These are phyloP conservation scores for Talaromyces amestolkiae DNA, from an alignment of 2,329 filamentous ascomycete species.

Conservation along the genomic window DNA sequence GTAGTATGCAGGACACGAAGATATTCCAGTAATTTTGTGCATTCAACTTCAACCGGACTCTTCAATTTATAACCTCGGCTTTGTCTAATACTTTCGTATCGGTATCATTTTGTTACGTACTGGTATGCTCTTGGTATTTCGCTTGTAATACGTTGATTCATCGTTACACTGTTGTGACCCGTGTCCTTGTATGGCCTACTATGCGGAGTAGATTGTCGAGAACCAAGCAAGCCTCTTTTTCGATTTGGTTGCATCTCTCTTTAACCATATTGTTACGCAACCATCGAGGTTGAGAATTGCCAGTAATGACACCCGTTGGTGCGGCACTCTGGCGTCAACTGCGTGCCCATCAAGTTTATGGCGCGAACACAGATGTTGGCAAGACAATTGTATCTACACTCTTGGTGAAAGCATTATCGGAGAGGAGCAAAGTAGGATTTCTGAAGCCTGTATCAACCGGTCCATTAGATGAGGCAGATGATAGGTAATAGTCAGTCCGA, in stretches of 20 bases:
- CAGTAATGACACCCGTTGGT: conserved; percentile 50
- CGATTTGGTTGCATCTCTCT: neutral
- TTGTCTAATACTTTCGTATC: neutral
- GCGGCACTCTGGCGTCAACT: conserved; percentile 67
- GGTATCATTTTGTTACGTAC: neutral
- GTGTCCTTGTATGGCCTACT: neutral
- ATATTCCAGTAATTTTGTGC: neutral
- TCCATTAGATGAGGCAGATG: conserved; percentile 65
- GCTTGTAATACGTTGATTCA: neutral
- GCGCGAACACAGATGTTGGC: conserved; percentile 79
- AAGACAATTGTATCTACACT: conserved; percentile 79
- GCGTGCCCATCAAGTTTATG: conserved; percentile 71
- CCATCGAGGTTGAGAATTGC: neutral
- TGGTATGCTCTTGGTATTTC: neutral
- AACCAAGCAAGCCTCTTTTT: neutral
- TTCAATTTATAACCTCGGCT: neutral
- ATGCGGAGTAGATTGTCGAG: neutral
- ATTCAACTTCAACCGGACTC: neutral
- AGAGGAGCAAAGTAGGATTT: conserved; percentile 52
- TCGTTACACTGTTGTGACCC: neutral
- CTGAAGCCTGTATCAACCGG: conserved; percentile 83
- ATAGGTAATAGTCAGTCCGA: conserved; percentile 61
- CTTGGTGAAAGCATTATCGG: conserved; percentile 61
- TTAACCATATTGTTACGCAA: neutral
- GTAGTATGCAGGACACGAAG: neutral